Evolutionary conservation across 1,284 basidiomycete genomes (phyloP).

Genomic region (Puccinia novopanici): DNA sequence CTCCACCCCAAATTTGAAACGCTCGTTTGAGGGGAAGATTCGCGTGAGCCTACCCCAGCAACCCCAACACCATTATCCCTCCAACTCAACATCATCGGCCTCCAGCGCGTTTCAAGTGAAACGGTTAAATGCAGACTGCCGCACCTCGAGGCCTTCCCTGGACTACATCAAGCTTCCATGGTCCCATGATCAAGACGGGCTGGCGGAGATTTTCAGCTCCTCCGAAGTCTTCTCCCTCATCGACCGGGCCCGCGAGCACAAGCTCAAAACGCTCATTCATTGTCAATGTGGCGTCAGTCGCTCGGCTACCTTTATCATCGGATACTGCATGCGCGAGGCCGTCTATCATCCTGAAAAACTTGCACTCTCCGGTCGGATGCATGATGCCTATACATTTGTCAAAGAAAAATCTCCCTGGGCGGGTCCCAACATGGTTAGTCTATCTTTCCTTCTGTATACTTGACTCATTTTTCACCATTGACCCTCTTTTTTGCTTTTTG

Average conservation of each 20-base stretch:
- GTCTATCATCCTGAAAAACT: slow-evolving; percentile 65
- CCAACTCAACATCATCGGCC: slow-evolving; percentile 15
- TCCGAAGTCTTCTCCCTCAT: too few species aligned
- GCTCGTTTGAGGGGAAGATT: slow-evolving; percentile 54
- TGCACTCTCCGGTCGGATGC: slow-evolving; percentile 69
- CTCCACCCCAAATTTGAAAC: slow-evolving; percentile 70
- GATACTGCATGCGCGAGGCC: slow-evolving; percentile 91
- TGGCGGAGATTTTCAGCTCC: too few species aligned
- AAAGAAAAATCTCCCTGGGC: slow-evolving; percentile 84
- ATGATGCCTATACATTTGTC: slow-evolving; percentile 71
- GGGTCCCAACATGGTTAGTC: slow-evolving; percentile 85
- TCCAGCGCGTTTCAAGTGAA: slow-evolving; percentile 62
- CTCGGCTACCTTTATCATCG: slow-evolving; percentile 88
- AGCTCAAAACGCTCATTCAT: slow-evolving; percentile 81
- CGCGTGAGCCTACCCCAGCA: slow-evolving; percentile 26
- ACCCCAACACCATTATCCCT: neutral
- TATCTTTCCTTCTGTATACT: slow-evolving; percentile 45
- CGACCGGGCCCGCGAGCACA: slow-evolving; percentile 71
- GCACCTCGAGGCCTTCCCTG: slow-evolving; percentile 67
- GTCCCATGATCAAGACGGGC: too few species aligned
- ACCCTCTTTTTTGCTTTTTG: too few species aligned
- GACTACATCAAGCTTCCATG: slow-evolving; percentile 89
- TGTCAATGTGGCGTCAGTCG: slow-evolving; percentile 96
- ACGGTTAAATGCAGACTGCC: slow-evolving; percentile 62
- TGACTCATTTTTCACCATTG: too few species aligned